Base-by-base conservation (phyloP, 495 filamentous ascomycete species). In the Staphylotrichum longicolle region DNA sequence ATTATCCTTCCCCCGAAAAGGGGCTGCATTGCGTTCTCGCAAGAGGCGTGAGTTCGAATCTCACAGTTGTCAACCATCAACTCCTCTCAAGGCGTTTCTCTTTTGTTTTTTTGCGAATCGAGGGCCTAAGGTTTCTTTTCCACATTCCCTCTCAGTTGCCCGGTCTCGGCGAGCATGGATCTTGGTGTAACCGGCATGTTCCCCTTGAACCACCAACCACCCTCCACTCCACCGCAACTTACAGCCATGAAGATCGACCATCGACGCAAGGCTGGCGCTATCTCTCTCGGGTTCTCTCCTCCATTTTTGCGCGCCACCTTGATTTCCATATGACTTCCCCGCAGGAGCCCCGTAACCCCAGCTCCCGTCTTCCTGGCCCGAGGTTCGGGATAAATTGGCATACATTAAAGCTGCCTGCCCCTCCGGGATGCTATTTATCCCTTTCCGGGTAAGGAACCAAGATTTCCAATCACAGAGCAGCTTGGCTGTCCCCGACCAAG, bases 41-140 rank as follows among this genome's bases (percentile, higher is more conserved):
- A 20, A 53, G 48, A 60, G 57, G 57, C 57, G 57, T 60, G 48
- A 60, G 48, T 52, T 60, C 48, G 48, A 52, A 60, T 53, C 48
- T 53, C 47, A 53, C 37, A 45, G 57, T 53, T 44, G 47, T 60
- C 48, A 52, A 32, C 12, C 49, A 4, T 14, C 4, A 12, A 10
- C 5, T 9, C 9, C 8, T 12, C 8, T 20, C 5, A 15, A 4
- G 1, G 7, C 9, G 46, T 8, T 41, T 20, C 27, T 42, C 14
- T 34, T 60, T 37, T 12, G 1, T 7, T 60, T 52, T 60, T 33
- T 7, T 40, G 39, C 7, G 4, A 15, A 11, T 11, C 1, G 3
- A n/a, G 10, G 10, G 42, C 42, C 2, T 14, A 12, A 0, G 47
- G 6, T 7, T 7, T 30, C 27, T 33, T 14, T 45, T 45, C 20